These are phyloP conservation scores for Vitis vinifera DNA, from an alignment of 164 flowering plant genomes.

Conservation along the genomic window DNA sequence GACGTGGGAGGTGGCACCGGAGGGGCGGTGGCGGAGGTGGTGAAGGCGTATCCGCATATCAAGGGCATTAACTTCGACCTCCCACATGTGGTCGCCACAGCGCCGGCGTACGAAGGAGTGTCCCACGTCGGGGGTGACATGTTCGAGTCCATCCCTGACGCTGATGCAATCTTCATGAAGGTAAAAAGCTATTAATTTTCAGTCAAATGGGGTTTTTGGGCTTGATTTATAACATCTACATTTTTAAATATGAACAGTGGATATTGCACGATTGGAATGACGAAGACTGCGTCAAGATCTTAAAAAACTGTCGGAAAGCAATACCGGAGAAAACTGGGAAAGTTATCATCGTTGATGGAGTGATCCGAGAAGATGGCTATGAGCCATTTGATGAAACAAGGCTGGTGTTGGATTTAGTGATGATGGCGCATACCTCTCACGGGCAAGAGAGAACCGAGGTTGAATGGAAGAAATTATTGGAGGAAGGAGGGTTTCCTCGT, in stretches of 20 bases:
- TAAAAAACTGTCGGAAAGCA: slow-evolving; percentile 37
- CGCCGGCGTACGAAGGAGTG: slow-evolving; percentile 33
- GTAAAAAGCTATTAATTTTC: slow-evolving; percentile 11
- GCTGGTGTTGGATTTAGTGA: slow-evolving; percentile 28
- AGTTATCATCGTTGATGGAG: slow-evolving; percentile 34
- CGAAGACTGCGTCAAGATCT: slow-evolving; percentile 40
- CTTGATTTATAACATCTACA: too few relatives aligned
- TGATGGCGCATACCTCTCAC: slow-evolving; percentile 27
- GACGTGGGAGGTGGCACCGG: slow-evolving; percentile 63
- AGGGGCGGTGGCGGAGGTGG: slow-evolving; percentile 25
- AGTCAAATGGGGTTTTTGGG: background rate
- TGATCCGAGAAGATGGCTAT: slow-evolving; percentile 23
- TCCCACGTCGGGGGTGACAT: slow-evolving; percentile 46
- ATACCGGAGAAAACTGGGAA: slow-evolving; percentile 34
- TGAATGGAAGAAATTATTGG: slow-evolving; percentile 37
- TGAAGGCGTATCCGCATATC: slow-evolving; percentile 37
- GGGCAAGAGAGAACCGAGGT: slow-evolving; percentile 43
- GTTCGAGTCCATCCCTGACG: slow-evolving; percentile 42
- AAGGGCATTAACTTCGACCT: slow-evolving; percentile 49
- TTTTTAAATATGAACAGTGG: slow-evolving; percentile 22
- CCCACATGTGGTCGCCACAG: slow-evolving; percentile 42
- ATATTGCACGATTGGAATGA: slow-evolving; percentile 51
- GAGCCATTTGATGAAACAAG: slow-evolving; percentile 20
- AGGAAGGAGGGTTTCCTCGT: slow-evolving; percentile 36
- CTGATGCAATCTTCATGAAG: slow-evolving; percentile 48